Evolutionary conservation across 1,139 yeast species (phyloP).

Genomic region (Cylindricascospora bacillispora): DNA sequence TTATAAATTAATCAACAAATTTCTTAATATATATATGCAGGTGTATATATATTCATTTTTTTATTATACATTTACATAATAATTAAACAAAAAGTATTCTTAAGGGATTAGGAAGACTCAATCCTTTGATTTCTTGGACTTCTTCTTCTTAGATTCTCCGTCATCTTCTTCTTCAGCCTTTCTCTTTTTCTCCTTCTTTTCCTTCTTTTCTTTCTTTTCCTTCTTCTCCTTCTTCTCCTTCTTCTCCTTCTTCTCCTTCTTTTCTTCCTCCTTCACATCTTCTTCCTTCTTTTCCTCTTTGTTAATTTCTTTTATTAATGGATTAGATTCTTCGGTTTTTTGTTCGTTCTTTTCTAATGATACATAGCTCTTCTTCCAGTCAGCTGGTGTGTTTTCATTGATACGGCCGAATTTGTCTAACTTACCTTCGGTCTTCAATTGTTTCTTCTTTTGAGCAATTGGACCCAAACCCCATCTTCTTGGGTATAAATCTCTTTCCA

Average conservation of each 20-base stretch:
- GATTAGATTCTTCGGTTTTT: slow-evolving; percentile 19
- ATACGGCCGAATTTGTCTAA: slow-evolving; percentile 89
- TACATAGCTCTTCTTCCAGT: slow-evolving; percentile 82
- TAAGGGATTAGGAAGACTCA: slow-evolving; percentile 8
- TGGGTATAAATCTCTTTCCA: slow-evolving; percentile 99
- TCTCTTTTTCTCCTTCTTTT: slow-evolving; percentile 52
- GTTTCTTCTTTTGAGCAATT: slow-evolving; percentile 96
- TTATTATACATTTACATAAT: slow-evolving; percentile 1
- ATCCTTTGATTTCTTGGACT: slow-evolving; percentile 44
- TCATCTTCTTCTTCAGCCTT: slow-evolving; percentile 51
- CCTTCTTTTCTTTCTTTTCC: slow-evolving; percentile 45
- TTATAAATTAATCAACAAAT: too few species aligned
- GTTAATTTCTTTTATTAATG: slow-evolving; percentile 27
- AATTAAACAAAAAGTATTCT: slow-evolving; percentile 4
- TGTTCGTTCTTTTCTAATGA: slow-evolving; percentile 57
- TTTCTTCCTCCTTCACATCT: slow-evolving; percentile 15
- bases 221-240: slow-evolving; percentile 43
- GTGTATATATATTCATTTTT: not conserved
- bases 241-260: slow-evolving; percentile 34
- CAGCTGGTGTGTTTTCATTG: slow-evolving; percentile 85
- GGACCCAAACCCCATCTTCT: slow-evolving; percentile 99
- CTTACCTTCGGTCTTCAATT: slow-evolving; percentile 93
- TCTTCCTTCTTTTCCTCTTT: slow-evolving; percentile 27
- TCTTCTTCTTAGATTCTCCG: slow-evolving; percentile 50
- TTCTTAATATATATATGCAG: not conserved